Evolutionary conservation across 805 yeast species (phyloP), one percentile per base, ranked within the genome.

Genomic region (Metschnikowia baotianmanensis): DNA sequence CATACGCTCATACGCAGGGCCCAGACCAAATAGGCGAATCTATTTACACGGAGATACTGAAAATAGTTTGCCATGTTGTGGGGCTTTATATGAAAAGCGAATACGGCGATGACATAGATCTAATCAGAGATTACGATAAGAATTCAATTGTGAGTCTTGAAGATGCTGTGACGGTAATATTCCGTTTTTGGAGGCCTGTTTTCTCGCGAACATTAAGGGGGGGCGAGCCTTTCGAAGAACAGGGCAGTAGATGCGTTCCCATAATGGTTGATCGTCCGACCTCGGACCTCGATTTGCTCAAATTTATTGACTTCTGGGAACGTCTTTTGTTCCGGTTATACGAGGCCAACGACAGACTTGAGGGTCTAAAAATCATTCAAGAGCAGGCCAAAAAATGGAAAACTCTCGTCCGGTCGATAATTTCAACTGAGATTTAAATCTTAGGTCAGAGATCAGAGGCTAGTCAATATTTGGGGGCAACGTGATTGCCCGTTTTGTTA

Each of bases 91-190:
- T 86, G 76, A 55, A 52, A n/a, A 54, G 62, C 3, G 78, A 70
- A 31, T 85, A 75, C 54, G 87, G 77, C 0, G 78, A 74, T 3
- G 86, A 82, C 33, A 43, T 78, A 11, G 75, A 66, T 2, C 54
- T 80, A 26, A 46, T 81, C 4, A 48, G 53, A 21, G 80, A 72
- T 1, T 83, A 79, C 53, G 59, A 72, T 17, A 62, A 65, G 9
- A 48, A 59, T 12, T 25, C 52, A 2, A 47, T 76, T 1, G 29
- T 27, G 0, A 58, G 63, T 7, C 49, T 83, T n/a, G 36, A 30
- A 2, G 78, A 73, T 40, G 71, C 78, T 17, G 58, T 74, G 2
- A 49, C 58, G 1, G 58, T 64, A 4, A 55, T 85, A 11, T 59
- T 62, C 6, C 56, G 51, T 12, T 48, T 45, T 28, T 48, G 74